Evolutionary conservation across 257 asterid genomes (phyloP).

Genomic region (Gardenia jasminoides): DNA sequence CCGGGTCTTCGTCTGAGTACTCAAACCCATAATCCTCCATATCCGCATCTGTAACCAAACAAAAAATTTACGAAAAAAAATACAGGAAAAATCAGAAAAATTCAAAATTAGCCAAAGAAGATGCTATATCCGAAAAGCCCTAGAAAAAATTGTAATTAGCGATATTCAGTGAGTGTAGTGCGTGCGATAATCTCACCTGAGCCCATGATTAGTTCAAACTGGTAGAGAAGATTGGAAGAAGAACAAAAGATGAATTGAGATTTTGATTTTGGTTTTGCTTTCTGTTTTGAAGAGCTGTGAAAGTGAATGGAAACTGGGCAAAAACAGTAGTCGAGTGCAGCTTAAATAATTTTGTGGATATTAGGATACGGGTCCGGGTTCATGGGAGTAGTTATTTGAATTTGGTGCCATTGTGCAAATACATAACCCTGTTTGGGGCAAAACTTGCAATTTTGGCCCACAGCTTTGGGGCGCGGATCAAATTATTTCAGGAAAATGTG

Average conservation of each 20-base stretch:
- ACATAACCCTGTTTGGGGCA: too few relatives aligned
- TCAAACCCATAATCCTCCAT: slow-evolving; percentile 99
- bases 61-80: not conserved
- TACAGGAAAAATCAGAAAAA: not conserved
- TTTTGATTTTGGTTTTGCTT: too few relatives aligned
- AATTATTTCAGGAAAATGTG: too few relatives aligned
- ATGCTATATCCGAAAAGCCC: not conserved
- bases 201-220: slow-evolving; percentile 41
- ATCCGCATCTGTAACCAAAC: slow-evolving; percentile 66
- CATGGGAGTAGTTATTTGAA: too few relatives aligned
- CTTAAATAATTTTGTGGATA: too few relatives aligned
- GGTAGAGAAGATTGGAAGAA: not conserved
- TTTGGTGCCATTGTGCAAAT: too few relatives aligned
- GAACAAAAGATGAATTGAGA: not conserved
- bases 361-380: too few relatives aligned
- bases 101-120: not conserved
- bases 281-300: not conserved
- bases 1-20: slow-evolving; percentile 97
- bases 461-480: too few relatives aligned
- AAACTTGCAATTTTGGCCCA: too few relatives aligned
- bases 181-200: slow-evolving; percentile 44
- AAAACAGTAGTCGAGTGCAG: too few relatives aligned
- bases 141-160: not conserved
- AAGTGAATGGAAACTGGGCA: not conserved
- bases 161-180: not conserved